phyloP scores from a whole-genome alignment of 1,139 yeast species.

The Blastobotrys ciferrii region DNA sequence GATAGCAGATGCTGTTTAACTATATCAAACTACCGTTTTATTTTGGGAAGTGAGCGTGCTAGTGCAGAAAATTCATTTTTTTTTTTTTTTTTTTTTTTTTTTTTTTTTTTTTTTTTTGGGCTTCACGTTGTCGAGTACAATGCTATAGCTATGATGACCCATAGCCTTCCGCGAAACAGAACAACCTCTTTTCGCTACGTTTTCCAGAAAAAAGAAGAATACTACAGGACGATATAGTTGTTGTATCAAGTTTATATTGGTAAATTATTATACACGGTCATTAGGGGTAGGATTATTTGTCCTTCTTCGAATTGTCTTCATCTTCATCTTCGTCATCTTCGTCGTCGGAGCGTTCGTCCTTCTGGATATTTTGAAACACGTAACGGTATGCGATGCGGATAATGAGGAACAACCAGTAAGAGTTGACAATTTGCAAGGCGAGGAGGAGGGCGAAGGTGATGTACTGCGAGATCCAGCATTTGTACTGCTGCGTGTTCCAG shows the following conservation, averaged over 20 bases:
- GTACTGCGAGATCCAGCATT: conserved; percentile 92
- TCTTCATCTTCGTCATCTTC: conserved; percentile 56
- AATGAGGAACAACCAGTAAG: conserved; percentile 84
- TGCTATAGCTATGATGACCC: no score
- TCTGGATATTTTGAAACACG: conserved; percentile 54
- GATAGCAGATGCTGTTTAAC: no score
- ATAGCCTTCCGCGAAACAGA: no score
- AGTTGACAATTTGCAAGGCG: conserved; percentile 80
- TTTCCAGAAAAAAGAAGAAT: no score
- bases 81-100: no score
- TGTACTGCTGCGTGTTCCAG: conserved; percentile 92
- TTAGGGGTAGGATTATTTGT: conserved; percentile 5
- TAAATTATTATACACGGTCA: not conserved
- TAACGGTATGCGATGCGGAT: conserved; percentile 71
- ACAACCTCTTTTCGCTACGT: no score
- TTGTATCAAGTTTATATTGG: not conserved
- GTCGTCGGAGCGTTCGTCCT: conserved; percentile 89
- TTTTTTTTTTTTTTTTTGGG: no score
- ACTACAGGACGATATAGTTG: no score
- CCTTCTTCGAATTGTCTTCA: conserved; percentile 20
- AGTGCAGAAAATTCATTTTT: no score
- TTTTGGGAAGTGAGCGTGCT: no score
- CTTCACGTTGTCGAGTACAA: no score
- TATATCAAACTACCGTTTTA: no score
- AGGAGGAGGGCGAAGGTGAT: conserved; percentile 75